Evolutionary conservation across 2,329 filamentous ascomycete species (phyloP), one percentile per base, ranked within the genome.

Genomic region (Pseudopithomyces maydicus): DNA sequence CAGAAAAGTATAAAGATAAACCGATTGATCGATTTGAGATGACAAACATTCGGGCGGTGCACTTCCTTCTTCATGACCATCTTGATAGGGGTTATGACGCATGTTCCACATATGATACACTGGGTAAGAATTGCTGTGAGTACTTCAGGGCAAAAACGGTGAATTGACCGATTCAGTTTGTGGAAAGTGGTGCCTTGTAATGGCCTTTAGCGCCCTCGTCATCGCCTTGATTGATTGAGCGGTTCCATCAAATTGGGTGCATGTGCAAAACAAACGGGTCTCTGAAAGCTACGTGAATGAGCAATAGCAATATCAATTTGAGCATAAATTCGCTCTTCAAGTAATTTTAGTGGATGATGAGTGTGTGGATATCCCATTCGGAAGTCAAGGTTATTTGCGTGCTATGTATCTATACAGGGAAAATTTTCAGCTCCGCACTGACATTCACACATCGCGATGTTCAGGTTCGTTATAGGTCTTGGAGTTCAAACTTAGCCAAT

Each of bases 401-500:
- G 35, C 35, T 14, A n/a, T 38, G 35, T 38, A 12, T n/a, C 15
- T 14, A 11, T 39, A 20, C 14, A 49, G 3, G 17, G 26, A 10
- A 2, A 1, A 19, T 6, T 14, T 14, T 8, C 38, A 6, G 6
- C 15, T 22, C 6, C 14, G 20, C 33, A 39, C 20, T 29, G 39
- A 26, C n/a, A 29, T 22, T 15, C 39, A 15, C 22, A 20, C 29
- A 26, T 26, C 19, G 41, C 17, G 44, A 8, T 22, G 6, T 32
- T 41, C 22, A 17, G 2, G 36, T 57, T 2, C 11, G 35, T 58
- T 68, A 72, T 1, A 64, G 14, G 12, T 71, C 66, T 15, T 67
- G 26, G 52, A 89, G 68, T 55, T 87, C 83, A 69, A 90, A 87
- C 64, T 79, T 85, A 6, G 89, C 82, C 29, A 90, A 74, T 43